These are phyloP conservation scores for Persicaria tinctoria DNA, from an alignment of 148 eudicot genomes.

Conservation along the genomic window DNA sequence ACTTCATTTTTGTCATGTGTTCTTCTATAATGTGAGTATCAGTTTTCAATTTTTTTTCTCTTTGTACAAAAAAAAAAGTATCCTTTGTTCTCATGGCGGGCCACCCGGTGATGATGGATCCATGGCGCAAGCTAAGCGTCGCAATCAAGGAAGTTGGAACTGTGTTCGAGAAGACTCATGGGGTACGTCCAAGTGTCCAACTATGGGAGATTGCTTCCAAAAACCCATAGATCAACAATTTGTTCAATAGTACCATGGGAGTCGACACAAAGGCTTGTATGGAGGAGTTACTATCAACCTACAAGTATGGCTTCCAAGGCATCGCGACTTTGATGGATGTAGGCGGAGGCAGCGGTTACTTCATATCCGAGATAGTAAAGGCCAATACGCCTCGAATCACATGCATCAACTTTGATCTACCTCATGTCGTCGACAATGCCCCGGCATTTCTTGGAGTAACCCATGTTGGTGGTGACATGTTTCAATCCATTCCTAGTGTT, in stretches of 20 bases:
- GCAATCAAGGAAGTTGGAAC: conserved; percentile 23
- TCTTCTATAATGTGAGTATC: too few species aligned
- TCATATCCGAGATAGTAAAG: conserved; percentile 21
- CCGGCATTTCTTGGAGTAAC: conserved; percentile 31
- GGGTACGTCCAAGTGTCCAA: too few species aligned
- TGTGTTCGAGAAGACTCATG: conserved; percentile 29
- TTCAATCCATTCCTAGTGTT: conserved; percentile 32
- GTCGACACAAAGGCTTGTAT: conserved; percentile 26
- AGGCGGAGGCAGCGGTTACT: conserved; percentile 48
- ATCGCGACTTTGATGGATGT: conserved; percentile 40
- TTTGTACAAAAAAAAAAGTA: conserved; percentile 13
- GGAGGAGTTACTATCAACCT: conserved; percentile 16
- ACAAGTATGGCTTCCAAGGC: conserved; percentile 30
- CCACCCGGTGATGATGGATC: conserved; percentile 15
- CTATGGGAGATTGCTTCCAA: conserved; percentile 30
- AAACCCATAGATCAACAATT: conserved; percentile 21
- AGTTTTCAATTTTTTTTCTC: too few species aligned
- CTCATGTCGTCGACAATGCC: conserved; percentile 39
- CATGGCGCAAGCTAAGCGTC: conserved; percentile 20
- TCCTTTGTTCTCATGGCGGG: conserved; percentile 23
- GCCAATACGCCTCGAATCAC: conserved; percentile 26
- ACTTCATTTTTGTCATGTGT: too few species aligned
- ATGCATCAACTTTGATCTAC: conserved; percentile 52
- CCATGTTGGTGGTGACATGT: conserved; percentile 58
- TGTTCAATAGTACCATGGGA: conserved; percentile 39